Evolutionary conservation across 2,329 filamentous ascomycete species (phyloP), one percentile per base, ranked within the genome.

Genomic region (Talaromyces sp.): DNA sequence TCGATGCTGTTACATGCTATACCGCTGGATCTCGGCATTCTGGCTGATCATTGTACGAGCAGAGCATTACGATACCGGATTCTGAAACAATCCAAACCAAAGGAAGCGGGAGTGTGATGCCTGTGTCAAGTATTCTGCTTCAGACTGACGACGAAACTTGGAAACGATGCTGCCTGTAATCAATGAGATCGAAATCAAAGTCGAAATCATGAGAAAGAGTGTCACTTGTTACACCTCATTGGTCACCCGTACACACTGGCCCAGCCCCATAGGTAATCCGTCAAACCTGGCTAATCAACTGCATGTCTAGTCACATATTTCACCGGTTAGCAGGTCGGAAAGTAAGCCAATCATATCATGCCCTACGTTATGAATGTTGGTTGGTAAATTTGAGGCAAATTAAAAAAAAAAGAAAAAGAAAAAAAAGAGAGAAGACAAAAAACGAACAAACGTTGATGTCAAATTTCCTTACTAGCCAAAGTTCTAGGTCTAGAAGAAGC

Each of bases 231-330:
- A 8, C 31, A 37, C 12, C 28, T 54, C 28, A 54, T 54, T 54
- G 50, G 50, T 35, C 11, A 23, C 9, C 31, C 1, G 46, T 1
- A 7, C 14, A 50, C 31, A 37, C 50, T 6, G 35, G 46, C 28
- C 28, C 31, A 54, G 48, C 28, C 48, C 48, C 48, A 54, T 54
- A n/a, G n/a, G n/a, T n/a, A 35, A 21, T n/a, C 50, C 50, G n/a
- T 35, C 21, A 5, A 14, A 52, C n/a, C 33, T 52, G 28, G 48
- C 48, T 33, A 52, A 7, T 1, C 23, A 48, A 44, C 40, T 12
- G 40, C n/a, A 23, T 21, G n/a, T 44, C 1, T 39, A 16, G 12
- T 1, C 16, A 37, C 12, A 18, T 18, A 40, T 40, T 40, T 18
- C 9, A 40, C 16, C 42, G 0, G 23, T 28, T 28, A 48, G 12